Evolutionary conservation across 192 early-diverging fungal genomes (phyloP), one percentile per base, ranked within the genome.

Genomic region (Coemansia sp.): DNA sequence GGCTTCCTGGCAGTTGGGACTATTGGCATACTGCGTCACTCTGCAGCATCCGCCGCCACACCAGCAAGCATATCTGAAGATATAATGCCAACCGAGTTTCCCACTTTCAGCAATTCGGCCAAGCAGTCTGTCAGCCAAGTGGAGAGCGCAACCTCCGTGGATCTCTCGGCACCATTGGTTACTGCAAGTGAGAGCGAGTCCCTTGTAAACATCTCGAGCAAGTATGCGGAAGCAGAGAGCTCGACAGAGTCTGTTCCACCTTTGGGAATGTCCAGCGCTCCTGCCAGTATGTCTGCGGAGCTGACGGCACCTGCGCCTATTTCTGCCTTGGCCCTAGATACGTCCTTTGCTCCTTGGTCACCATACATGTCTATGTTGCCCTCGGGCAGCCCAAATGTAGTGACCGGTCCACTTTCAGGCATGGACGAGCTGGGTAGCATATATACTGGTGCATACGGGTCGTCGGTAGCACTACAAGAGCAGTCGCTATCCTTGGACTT

Each of bases 401-500:
- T 8, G 15, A 14, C 26, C 15, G 7, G 24, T 50, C 2, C 46
- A 15, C 26, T 27, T 5, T 24, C 46, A 3, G 0, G 12, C 46
- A 6, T 50, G 12, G 46, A 24, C 15, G 46, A 24, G 14, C 6
- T 50, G 26, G 22, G 46, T 14, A n/a, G 46, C 11, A 50, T 50
- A 27, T 50, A 27, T 11, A 19, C 43, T 26, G 57, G 34, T 12
- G 40, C 39, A 15, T 42, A 56, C 26, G 65, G 39, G n/a, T 32
- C 52, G 15, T 54, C 65, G 2, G 65, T 43, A 53, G 19, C 37
- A 12, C 40, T 54, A 1, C 57, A 67, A 35, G 65, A 60, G 37
- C 46, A 60, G 8, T 60, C 65, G 12, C 39, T 56, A 22, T 46
- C 62, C 8, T 21, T 60, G 27, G 43, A 33, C 33, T 8, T 22